Evolutionary conservation across 1,284 basidiomycete species (phyloP).

Genomic region (Hemileia vastatrix): DNA sequence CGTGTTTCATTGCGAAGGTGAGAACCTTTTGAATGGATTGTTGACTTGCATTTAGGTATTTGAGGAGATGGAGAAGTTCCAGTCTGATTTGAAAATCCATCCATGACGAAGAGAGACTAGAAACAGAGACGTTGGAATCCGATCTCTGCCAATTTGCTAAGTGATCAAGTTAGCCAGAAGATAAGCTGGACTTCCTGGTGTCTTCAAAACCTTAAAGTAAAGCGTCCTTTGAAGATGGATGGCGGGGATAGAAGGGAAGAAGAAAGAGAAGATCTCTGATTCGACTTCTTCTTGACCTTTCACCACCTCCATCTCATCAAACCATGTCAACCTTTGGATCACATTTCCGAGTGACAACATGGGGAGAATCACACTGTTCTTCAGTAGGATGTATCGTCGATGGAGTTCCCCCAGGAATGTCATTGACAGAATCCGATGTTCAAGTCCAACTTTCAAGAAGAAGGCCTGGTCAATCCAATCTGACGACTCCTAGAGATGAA

Average conservation of each 20-base stretch:
- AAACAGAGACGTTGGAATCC: no score
- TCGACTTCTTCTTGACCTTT: no score
- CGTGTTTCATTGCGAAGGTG: slow-evolving; percentile 73
- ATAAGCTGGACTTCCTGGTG: no score
- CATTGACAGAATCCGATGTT: slow-evolving; percentile 68
- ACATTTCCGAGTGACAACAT: slow-evolving; percentile 87
- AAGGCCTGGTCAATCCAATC: slow-evolving; percentile 85
- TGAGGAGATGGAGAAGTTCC: slow-evolving; percentile 37
- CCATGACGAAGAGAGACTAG: no score
- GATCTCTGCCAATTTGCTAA: no score
- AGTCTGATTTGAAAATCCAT: slow-evolving; percentile 43
- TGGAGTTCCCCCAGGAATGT: slow-evolving; percentile 88
- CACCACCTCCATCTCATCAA: not conserved
- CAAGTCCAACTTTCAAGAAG: slow-evolving; percentile 83
- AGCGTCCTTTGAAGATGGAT: no score
- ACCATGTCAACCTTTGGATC: slow-evolving; percentile 85
- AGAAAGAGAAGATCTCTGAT: no score
- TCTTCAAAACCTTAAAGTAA: no score
- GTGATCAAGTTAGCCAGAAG: no score
- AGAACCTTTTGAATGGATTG: slow-evolving; percentile 84
- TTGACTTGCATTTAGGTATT: slow-evolving; percentile 51
- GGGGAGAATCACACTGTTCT: slow-evolving; percentile 92
- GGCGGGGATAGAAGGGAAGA: no score
- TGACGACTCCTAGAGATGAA: slow-evolving; percentile 95
- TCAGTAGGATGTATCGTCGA: slow-evolving; percentile 96